phyloP scores from a whole-genome alignment of 768 basidiomycete genomes.

The Mycena belliarum region DNA sequence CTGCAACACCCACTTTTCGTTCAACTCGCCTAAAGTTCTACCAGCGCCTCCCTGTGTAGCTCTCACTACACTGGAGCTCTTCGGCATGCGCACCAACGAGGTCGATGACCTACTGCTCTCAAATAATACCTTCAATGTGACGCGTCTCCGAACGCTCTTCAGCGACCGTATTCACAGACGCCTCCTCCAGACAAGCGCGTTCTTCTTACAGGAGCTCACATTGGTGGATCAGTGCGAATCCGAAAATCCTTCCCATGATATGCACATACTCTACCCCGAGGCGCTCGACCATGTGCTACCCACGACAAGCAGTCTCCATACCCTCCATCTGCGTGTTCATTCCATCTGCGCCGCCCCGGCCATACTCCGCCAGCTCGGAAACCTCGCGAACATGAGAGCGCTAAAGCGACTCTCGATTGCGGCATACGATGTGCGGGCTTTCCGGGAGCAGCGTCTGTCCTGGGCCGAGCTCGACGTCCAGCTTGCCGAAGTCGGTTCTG shows the following conservation, averaged over 20 bases:
- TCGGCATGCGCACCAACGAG: background rate
- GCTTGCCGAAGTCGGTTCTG: too few relatives aligned
- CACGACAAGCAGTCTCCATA: background rate
- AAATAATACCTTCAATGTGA: background rate
- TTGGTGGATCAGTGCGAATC: background rate
- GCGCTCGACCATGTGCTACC: background rate
- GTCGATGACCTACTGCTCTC: background rate
- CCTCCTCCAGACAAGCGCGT: background rate
- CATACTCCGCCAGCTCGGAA: background rate
- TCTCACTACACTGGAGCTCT: background rate
- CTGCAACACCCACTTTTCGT: background rate
- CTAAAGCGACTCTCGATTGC: background rate
- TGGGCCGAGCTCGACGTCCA: too few relatives aligned
- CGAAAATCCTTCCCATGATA: too few relatives aligned
- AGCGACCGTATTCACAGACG: background rate
- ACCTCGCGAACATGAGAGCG: background rate
- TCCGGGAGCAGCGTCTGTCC: too few relatives aligned
- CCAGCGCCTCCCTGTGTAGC: background rate
- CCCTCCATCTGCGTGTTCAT: background rate
- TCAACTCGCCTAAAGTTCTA: background rate
- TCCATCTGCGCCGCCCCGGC: background rate
- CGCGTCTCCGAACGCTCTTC: background rate
- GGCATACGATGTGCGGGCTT: too few relatives aligned
- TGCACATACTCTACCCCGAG: too few relatives aligned
- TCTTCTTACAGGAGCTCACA: background rate